These are phyloP conservation scores for Schizophyllum amplum DNA, from an alignment of 1,284 basidiomycete genomes.

Conservation along the genomic window DNA sequence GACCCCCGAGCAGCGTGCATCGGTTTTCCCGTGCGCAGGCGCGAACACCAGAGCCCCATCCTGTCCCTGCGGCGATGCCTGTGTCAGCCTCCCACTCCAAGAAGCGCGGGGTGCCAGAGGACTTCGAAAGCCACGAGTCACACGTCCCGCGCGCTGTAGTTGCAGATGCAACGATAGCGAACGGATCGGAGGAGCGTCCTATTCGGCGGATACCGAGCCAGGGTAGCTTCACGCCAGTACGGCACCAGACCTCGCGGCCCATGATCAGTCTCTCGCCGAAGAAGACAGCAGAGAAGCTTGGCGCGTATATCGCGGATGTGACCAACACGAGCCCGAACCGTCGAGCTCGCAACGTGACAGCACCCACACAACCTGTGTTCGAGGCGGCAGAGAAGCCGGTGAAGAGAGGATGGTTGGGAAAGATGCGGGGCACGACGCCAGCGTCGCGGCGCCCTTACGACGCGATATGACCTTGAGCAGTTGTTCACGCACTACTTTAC, in stretches of 20 bases:
- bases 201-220: conserved; percentile 49
- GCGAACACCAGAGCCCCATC: conserved; percentile 34
- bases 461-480: conserved; percentile 1
- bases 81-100: conserved; percentile 36
- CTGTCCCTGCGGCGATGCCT: conserved; percentile 15
- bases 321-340: conserved; percentile 51
- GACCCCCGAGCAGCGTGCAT: conserved; percentile 42
- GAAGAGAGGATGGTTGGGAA: conserved; percentile 58
- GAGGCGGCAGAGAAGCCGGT: conserved; percentile 26
- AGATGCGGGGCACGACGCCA: conserved; percentile 40
- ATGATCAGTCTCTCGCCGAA: conserved; percentile 19
- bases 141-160: conserved; percentile 55
- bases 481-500: not conserved
- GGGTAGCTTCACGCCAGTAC: conserved; percentile 64
- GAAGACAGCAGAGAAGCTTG: conserved; percentile 10
- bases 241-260: conserved; percentile 36
- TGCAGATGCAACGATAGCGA: conserved; percentile 33
- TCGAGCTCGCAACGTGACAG: conserved; percentile 18
- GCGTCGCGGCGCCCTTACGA: conserved; percentile 13
- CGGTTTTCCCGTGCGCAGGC: conserved; percentile 35
- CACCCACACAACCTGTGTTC: conserved; percentile 13
- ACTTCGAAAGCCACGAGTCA: conserved; percentile 48
- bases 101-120: conserved; percentile 66
- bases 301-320: conserved; percentile 47
- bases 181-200: conserved; percentile 34